A percentile compares a stretch with the other conserved stretches of the same genome.
phyloP scores from a whole-genome alignment of 768 basidiomycete species.

The Melanogaster broomeanus region DNA sequence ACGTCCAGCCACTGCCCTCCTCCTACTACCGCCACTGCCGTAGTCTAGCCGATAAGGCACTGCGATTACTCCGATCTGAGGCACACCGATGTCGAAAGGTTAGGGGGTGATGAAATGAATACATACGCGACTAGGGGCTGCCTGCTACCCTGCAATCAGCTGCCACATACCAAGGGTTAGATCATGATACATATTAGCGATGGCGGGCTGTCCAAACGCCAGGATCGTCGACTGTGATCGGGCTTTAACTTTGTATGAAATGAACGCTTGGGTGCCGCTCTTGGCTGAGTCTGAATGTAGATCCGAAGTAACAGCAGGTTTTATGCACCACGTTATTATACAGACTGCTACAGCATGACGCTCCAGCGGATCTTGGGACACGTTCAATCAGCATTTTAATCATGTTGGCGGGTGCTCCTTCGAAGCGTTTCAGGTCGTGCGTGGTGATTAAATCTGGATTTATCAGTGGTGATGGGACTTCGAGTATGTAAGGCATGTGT shows the following conservation, averaged over 20 bases:
- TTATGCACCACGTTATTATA: conserved; percentile 11
- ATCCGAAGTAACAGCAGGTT: conserved; percentile 23
- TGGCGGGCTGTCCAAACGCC: conserved; percentile 12
- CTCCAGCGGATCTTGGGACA: conserved; percentile 28
- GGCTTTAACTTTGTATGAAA: conserved; percentile 20
- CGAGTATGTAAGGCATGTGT: not conserved
- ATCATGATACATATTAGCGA: conserved; percentile 11
- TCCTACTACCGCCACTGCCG: conserved; percentile 4
- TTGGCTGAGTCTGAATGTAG: conserved; percentile 13
- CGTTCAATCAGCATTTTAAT: conserved; percentile 23
- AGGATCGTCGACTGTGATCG: conserved; percentile 17
- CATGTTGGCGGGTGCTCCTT: conserved; percentile 3
- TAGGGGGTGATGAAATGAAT: too few species aligned
- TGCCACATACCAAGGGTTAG: too few species aligned
- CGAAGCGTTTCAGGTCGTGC: conserved; percentile 18
- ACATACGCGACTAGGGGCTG: conserved; percentile 1
- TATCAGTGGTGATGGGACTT: not conserved
- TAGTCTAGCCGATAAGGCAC: conserved; percentile 23
- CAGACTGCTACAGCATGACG: too few species aligned
- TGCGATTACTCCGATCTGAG: not conserved
- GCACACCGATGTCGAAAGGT: too few species aligned
- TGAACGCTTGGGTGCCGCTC: not conserved
- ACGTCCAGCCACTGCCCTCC: too few species aligned
- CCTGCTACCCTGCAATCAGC: conserved; percentile 8
- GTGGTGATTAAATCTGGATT: not conserved